These are phyloP conservation scores for Penicillium griseofulvum DNA, from an alignment of 2,329 filamentous ascomycete species.

Conservation along the genomic window DNA sequence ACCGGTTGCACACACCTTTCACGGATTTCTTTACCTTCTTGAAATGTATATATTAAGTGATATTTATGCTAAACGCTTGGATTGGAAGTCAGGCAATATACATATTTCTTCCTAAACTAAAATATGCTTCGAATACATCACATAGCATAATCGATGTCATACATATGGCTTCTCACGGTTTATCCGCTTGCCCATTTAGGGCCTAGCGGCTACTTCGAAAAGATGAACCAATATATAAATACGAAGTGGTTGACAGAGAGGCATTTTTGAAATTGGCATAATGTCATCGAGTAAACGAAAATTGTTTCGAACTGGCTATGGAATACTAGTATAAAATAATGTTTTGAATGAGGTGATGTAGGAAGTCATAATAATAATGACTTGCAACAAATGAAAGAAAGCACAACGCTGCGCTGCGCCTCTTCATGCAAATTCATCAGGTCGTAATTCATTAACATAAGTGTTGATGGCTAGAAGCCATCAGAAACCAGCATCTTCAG, in stretches of 20 bases:
- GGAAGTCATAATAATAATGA: background rate
- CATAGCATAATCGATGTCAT: background rate
- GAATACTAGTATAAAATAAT: background rate
- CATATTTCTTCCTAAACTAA: background rate
- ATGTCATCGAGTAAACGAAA: background rate
- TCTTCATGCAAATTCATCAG: conserved; percentile 7
- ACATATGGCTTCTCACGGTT: no score
- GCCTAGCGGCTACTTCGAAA: background rate
- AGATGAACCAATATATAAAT: background rate
- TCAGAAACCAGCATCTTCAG: conserved; percentile 10
- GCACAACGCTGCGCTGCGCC: background rate
- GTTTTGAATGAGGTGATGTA: background rate
- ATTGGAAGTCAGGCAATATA: background rate
- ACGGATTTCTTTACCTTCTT: background rate
- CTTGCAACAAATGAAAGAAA: background rate
- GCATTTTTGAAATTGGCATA: background rate
- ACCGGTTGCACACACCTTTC: background rate
- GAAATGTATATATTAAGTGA: background rate
- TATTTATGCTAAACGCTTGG: background rate
- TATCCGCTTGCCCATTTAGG: background rate
- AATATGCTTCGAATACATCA: background rate
- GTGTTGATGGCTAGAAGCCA: background rate
- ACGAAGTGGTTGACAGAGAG: background rate
- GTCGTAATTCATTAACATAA: conserved; percentile 18
- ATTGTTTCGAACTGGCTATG: background rate